Evolutionary conservation across 1,139 yeast species (phyloP).

Genomic region (Scheffersomyces segobiensis): DNA sequence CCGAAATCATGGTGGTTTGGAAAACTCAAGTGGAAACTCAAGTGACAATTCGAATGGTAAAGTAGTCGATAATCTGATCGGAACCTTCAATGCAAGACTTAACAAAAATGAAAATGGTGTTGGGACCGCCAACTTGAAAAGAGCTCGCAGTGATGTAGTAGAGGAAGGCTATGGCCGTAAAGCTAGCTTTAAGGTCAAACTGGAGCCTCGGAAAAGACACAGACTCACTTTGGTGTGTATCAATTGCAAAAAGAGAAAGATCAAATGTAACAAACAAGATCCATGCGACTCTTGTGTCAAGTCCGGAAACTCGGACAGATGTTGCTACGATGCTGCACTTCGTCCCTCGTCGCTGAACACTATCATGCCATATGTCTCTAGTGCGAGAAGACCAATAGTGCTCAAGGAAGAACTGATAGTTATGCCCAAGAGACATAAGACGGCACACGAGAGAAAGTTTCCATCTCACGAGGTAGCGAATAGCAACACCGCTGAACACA

Average conservation of each 20-base stretch:
- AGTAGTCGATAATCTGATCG: neutral
- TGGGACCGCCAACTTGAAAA: neutral
- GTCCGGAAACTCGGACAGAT: neutral
- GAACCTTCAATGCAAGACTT: neutral
- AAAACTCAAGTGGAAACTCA: neutral
- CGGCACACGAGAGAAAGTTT: neutral
- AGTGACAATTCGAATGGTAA: neutral
- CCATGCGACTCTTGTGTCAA: slow-evolving; percentile 9
- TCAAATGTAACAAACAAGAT: slow-evolving; percentile 9
- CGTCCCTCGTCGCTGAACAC: neutral
- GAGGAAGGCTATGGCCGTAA: neutral
- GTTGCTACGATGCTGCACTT: neutral
- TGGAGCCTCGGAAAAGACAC: slow-evolving; percentile 5
- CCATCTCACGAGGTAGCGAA: neutral
- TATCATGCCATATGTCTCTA: slow-evolving; percentile 8
- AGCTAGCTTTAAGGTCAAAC: neutral
- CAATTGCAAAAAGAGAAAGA: slow-evolving; percentile 10
- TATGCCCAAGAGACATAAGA: neutral
- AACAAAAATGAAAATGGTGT: neutral
- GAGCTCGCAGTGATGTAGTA: neutral
- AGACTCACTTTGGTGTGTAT: slow-evolving; percentile 11
- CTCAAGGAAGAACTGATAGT: neutral
- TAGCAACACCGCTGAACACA: neutral
- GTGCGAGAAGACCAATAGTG: slow-evolving; percentile 11
- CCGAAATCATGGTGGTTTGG: neutral